Evolutionary conservation across 106 monocot species (phyloP), one percentile per base, ranked within the genome.

Genomic region (Dendrobium chrysotoxum): DNA sequence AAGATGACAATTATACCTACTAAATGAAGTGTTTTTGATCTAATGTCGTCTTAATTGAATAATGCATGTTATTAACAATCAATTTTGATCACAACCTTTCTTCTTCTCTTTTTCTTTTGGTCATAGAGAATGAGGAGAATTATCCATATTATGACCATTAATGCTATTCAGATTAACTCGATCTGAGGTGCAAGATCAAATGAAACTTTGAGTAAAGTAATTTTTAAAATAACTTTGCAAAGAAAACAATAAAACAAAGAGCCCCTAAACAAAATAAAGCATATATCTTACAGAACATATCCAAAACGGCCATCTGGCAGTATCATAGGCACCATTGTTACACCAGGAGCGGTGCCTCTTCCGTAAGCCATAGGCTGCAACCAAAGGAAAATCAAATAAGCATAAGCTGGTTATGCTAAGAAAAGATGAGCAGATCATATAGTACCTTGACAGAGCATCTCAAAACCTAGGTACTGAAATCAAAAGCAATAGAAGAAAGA

Each of bases 261-360:
- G 7, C 61, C 61, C 7, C 0, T 61, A 3, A 31, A n/a, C 31
- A 30, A 70, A 13, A 31, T 10, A 70, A 30, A 70, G 9, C 17
- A 15, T 21, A 30, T 70, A 31, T 30, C 70, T 70, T 70, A 70
- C 70, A 70, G 30, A 4, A 84, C 82, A 82, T 89, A 86, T 16
- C 82, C 86, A 58, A 86, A 75, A 41, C 86, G 83, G 5, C 89
- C 86, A 79, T 89, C 86, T 80, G 84, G 86, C 25, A 89, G 53
- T 72, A 86, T 57, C 86, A 84, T 84, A 10, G 89, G 89, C 44
- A 84, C 84, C 86, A 86, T 89, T 26, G 86, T 75, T 79, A 86
- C 83, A 40, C 86, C 83, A 70, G 83, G 75, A 58, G 83, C 79
- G 28, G 79, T 73, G 3, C 78, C 81, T 50, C 82, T 75, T 58